These are phyloP conservation scores for Exophiala sp. DNA, from an alignment of 2,329 filamentous ascomycete genomes.

Conservation along the genomic window DNA sequence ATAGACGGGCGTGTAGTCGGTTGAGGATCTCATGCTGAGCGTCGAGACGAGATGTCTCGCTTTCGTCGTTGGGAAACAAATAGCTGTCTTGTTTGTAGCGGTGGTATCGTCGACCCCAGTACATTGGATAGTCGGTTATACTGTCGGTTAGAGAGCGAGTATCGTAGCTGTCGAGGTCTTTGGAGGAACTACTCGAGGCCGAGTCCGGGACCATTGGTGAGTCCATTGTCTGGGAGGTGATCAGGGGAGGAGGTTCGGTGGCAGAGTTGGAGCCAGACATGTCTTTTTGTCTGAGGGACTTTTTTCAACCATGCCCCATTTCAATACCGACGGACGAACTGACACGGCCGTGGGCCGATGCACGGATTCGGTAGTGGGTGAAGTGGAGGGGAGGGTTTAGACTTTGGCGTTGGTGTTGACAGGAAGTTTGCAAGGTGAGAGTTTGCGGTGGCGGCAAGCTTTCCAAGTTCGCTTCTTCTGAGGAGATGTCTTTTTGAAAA, in stretches of 20 bases:
- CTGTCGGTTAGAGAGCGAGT: conserved; percentile 43
- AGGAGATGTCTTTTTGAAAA: too few species aligned
- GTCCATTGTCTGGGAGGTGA: conserved; percentile 13
- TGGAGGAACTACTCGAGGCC: conserved; percentile 17
- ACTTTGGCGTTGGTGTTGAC: too few species aligned
- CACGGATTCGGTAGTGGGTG: too few species aligned
- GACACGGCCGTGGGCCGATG: too few species aligned
- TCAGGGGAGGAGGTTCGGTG: background rate
- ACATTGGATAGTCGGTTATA: conserved; percentile 42
- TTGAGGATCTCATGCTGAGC: conserved; percentile 55
- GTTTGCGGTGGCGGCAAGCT: too few species aligned
- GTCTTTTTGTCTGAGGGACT: background rate
- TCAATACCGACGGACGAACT: too few species aligned
- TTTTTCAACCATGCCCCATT: too few species aligned
- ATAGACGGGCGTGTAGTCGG: conserved; percentile 44
- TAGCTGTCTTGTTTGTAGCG: conserved; percentile 46
- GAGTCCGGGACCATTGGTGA: conserved; percentile 21
- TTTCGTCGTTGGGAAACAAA: conserved; percentile 51
- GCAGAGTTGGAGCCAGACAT: background rate
- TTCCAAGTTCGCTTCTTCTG: too few species aligned
- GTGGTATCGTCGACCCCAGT: conserved; percentile 44
- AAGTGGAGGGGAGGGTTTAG: too few species aligned
- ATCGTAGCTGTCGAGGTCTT: conserved; percentile 27
- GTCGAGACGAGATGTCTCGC: conserved; percentile 55
- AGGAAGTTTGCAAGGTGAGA: too few species aligned